A percentile compares a stretch with the other conserved stretches of the same genome.
Conservation (phyloP, 192 early-diverging fungal genomes). For the Podila epigama region DNA sequence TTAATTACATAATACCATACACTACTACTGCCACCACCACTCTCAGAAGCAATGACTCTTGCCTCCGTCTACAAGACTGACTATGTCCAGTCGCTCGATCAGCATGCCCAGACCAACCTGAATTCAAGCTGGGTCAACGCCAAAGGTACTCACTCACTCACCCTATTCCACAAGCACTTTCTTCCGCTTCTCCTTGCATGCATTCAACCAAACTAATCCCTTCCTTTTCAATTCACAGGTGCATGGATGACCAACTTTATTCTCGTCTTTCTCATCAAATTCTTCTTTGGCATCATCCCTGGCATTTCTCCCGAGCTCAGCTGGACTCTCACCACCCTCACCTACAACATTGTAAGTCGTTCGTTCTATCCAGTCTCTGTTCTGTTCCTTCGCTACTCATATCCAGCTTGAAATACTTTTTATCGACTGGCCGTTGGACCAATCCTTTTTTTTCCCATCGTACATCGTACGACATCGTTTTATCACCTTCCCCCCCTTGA, state of each 20-base stretch:
- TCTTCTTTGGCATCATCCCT: constrained; percentile 85
- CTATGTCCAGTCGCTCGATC: constrained; percentile 57
- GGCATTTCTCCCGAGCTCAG: constrained; percentile 90
- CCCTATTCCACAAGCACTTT: background rate
- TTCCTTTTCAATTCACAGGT: constrained; percentile 61
- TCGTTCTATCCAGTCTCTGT: background rate
- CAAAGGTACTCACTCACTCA: constrained; percentile 53
- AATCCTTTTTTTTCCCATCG: background rate
- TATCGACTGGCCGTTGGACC: background rate
- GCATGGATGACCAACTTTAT: constrained; percentile 92
- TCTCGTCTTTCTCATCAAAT: constrained; percentile 80
- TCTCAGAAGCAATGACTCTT: constrained; percentile 24
- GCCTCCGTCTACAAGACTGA: constrained; percentile 48
- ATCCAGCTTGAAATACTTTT: no score
- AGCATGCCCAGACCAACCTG: constrained; percentile 65
- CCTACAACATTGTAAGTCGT: constrained; percentile 85
- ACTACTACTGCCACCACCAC: background rate
- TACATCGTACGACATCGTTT: background rate
- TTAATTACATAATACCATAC: background rate
- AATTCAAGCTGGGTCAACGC: constrained; percentile 70
- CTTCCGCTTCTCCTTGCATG: constrained; percentile 1
- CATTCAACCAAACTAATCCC: background rate
- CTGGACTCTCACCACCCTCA: constrained; percentile 96
- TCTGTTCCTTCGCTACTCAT: background rate
- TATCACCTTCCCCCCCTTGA: background rate